Conservation (phyloP, 75 land plant species). For the Azolla pinnata region DNA sequence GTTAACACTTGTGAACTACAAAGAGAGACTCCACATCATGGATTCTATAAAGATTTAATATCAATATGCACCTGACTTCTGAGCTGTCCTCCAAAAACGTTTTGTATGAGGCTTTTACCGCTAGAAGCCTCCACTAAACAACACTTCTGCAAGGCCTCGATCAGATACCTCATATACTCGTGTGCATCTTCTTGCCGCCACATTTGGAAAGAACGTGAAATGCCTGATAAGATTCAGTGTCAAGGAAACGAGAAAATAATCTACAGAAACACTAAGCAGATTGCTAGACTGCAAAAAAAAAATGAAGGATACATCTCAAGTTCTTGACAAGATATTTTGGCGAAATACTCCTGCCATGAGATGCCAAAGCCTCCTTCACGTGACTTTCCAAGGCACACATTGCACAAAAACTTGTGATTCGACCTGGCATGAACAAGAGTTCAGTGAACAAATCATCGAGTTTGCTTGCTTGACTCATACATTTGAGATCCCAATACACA, state of each 20-base stretch:
- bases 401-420: constrained; percentile 25
- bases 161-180: constrained; percentile 26
- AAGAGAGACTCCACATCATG: no score
- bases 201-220: constrained; percentile 16
- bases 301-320: constrained; percentile 20
- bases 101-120: constrained; percentile 17
- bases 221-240: constrained; percentile 8
- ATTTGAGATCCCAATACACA: no score
- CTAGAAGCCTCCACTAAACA: neutral
- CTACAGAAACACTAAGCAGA: neutral
- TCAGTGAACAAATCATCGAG: no score
- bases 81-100: constrained; percentile 29
- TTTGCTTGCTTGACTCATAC: no score
- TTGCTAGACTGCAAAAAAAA: neutral
- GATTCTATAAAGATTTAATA: no score
- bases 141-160: constrained; percentile 28
- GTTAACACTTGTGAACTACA: no score
- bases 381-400: constrained; percentile 31
- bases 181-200: constrained; percentile 36
- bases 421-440: no score
- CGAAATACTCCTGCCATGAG: constrained; percentile 15
- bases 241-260: constrained; percentile 10
- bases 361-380: constrained; percentile 19
- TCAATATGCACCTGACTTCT: constrained; percentile 37
- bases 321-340: constrained; percentile 28